Evolutionary conservation across 208 protist species (phyloP).

Genomic region (Crithidia bombi): DNA sequence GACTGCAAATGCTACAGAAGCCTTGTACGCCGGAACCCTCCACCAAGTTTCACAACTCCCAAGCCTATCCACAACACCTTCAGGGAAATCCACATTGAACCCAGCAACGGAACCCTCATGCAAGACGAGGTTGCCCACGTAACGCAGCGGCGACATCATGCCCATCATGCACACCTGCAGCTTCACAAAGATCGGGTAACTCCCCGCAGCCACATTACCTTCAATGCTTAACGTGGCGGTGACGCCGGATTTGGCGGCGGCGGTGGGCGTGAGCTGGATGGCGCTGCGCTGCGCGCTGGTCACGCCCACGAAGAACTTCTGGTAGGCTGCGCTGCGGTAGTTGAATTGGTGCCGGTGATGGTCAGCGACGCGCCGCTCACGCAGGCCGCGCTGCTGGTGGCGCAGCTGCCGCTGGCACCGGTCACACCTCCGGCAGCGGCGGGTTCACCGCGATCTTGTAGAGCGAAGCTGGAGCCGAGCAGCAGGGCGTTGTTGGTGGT

Average conservation of each 20-base stretch:
- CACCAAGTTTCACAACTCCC: neutral
- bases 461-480: conserved; percentile 31
- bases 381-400: conserved; percentile 33
- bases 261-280: conserved; percentile 21
- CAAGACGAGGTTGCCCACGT: conserved; percentile 24
- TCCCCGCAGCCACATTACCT: conserved; percentile 4
- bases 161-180: conserved; percentile 32
- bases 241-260: conserved; percentile 12
- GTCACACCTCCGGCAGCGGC: conserved; percentile 33
- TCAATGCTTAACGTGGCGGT: conserved; percentile 23
- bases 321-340: conserved; percentile 23
- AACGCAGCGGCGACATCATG: conserved; percentile 32
- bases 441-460: conserved; percentile 34
- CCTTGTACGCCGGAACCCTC: conserved; percentile 4
- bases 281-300: conserved; percentile 21
- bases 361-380: conserved; percentile 26
- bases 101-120: neutral
- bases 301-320: conserved; percentile 36
- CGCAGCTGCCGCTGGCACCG: conserved; percentile 34
- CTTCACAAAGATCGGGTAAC: conserved; percentile 33
- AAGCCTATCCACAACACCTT: neutral
- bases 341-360: conserved; percentile 43
- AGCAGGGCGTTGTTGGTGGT: conserved; percentile 23
- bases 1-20: conserved; percentile 24
- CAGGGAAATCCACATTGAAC: neutral